A percentile compares a stretch with the other conserved stretches of the same genome.
These are phyloP conservation scores for Gossypium australe DNA, from an alignment of 345 rosid genomes.

Conservation along the genomic window DNA sequence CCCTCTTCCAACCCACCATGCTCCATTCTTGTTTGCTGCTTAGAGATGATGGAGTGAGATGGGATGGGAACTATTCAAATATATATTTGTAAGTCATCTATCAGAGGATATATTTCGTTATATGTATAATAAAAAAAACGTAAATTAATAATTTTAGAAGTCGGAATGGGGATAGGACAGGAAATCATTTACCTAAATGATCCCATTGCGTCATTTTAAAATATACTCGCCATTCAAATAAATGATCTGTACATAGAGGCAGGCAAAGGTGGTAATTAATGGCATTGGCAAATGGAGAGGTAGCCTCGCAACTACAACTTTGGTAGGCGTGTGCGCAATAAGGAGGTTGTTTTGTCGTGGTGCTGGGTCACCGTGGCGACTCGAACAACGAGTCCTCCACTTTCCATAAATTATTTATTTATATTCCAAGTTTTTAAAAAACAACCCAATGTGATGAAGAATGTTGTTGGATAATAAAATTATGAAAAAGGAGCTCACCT, in stretches of 20 bases:
- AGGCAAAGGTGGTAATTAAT: neutral
- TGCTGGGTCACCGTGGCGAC: constrained; percentile 6
- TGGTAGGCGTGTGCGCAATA: neutral
- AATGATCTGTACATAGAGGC: too few relatives aligned
- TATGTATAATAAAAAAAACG: too few relatives aligned
- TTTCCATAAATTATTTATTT: neutral
- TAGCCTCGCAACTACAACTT: neutral
- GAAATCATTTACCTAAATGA: too few relatives aligned
- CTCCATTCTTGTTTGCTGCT: neutral
- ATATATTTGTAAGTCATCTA: too few relatives aligned
- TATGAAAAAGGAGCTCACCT: neutral
- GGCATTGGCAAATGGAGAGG: neutral
- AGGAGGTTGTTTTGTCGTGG: constrained; percentile 2
- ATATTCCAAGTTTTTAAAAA: neutral
- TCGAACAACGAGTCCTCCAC: neutral
- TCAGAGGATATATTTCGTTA: too few relatives aligned
- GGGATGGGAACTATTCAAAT: neutral
- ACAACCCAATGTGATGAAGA: constrained; percentile 6
- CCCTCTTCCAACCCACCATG: neutral
- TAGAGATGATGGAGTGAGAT: too few relatives aligned
- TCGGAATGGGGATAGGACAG: too few relatives aligned
- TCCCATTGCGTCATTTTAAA: too few relatives aligned
- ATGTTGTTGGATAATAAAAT: constrained; percentile 1
- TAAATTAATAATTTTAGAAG: too few relatives aligned
- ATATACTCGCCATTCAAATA: too few relatives aligned